Percentiles rank a stretch among this genome's conserved stretches.
Conservation (phyloP, 2,329 filamentous ascomycete species). For the Volutella citrinella region DNA sequence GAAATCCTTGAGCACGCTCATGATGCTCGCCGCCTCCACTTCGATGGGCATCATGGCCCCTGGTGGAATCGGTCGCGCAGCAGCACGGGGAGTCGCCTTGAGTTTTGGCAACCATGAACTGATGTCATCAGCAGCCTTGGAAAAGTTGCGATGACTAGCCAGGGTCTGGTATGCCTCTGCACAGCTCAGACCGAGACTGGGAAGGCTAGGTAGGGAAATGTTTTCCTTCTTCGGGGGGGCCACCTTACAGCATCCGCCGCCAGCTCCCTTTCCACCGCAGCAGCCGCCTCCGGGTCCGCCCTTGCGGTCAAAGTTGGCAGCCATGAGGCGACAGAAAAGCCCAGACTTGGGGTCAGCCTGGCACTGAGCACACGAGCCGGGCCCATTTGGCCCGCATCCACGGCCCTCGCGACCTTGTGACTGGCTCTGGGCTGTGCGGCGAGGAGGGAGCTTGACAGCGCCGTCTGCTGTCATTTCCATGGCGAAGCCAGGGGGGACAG, state of each 20-base stretch:
- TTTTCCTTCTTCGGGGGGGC: slow-evolving; percentile 29
- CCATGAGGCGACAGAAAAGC: slow-evolving; percentile 78
- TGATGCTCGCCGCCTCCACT: slow-evolving; percentile 79
- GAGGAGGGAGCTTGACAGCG: slow-evolving; percentile 56
- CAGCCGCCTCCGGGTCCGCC: slow-evolving; percentile 38
- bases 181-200: slow-evolving; percentile 63
- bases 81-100: slow-evolving; percentile 50
- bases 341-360: slow-evolving; percentile 74
- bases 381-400: slow-evolving; percentile 65
- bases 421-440: slow-evolving; percentile 28
- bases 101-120: slow-evolving; percentile 74
- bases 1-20: slow-evolving; percentile 81
- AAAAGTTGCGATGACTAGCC: slow-evolving; percentile 73
- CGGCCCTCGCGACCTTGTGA: too few species aligned
- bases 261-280: slow-evolving; percentile 62
- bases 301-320: slow-evolving; percentile 57
- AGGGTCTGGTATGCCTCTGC: slow-evolving; percentile 78
- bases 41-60: slow-evolving; percentile 61
- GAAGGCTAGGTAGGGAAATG: slow-evolving; percentile 34
- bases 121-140: slow-evolving; percentile 69
- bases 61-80: slow-evolving; percentile 26
- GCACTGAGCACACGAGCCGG: slow-evolving; percentile 77
- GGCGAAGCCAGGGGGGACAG: slow-evolving; percentile 48
- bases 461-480: slow-evolving; percentile 60
- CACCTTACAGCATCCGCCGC: slow-evolving; percentile 65